Evolutionary conservation across 2,329 filamentous ascomycete species (phyloP), one percentile per base, ranked within the genome.

Genomic region (Pseudogymnoascus sp.): DNA sequence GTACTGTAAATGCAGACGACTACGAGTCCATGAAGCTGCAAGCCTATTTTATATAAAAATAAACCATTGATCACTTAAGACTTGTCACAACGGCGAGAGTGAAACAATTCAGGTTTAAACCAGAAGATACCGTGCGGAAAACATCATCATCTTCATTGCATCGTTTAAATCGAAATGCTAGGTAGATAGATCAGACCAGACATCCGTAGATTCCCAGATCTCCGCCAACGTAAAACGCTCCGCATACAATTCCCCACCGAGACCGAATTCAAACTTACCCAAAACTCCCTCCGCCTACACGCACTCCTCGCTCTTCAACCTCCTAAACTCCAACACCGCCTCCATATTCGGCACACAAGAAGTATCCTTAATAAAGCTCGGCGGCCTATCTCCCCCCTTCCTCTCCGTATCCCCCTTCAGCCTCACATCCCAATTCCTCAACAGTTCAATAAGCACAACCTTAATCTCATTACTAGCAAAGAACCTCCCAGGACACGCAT

Each of bases 331-430:
- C 31, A 70, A n/a, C 34, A 63, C 61, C 1, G 65, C 67, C 45
- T 61, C 39, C n/a, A 54, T 61, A 65, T 69, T 64, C 4, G 69
- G 66, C 28, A 45, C 31, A 60, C 65, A 63, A 14, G 6, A 23
- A 14, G 51, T 60, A 39, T 64, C 60, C 4, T 7, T 39, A 34
- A 39, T 60, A 6, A 60, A 19, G 65, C 93, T 68, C 79, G 96
- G 7, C 82, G 83, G 62, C 93, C 87, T 68, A 88, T 92, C 66
- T 83, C 87, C 13, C 85, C 88, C 11, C 79, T 90, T 62, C 91
- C 92, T 3, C 79, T 97, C 51, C 92, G 97, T 76, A 86, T 97
- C 71, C 95, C 91, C 69, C 81, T 96, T 63, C 36, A 70, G 62
- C 37, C 67, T 69, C 37, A 70, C 61, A 60, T 76, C 75, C 66